phyloP scores from a whole-genome alignment of 169 alveolate species.

The Plasmodium gonderi region DNA sequence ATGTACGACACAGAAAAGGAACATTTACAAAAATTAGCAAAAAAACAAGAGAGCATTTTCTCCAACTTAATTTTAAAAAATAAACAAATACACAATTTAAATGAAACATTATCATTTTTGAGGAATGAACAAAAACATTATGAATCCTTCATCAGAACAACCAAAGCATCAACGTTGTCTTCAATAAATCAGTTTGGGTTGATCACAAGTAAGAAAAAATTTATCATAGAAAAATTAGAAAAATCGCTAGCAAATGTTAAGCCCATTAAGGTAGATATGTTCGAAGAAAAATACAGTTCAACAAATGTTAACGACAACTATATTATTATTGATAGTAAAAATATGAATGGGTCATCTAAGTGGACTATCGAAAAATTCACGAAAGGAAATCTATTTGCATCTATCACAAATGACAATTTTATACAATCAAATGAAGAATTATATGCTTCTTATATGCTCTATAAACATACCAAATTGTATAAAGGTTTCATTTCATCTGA shows the following conservation, averaged over 20 bases:
- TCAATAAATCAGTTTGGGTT: constrained; percentile 51
- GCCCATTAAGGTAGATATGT: constrained; percentile 31
- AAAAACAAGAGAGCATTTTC: constrained; percentile 26
- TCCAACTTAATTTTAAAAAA: constrained; percentile 28
- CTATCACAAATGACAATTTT: constrained; percentile 42
- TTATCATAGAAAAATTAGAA: constrained; percentile 36
- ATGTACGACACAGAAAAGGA: constrained; percentile 15
- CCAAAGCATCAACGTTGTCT: constrained; percentile 1
- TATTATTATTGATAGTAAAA: constrained; percentile 33
- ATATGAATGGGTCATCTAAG: constrained; percentile 36
- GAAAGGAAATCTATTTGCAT: constrained; percentile 45
- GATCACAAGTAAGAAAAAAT: constrained; percentile 33
- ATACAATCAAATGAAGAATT: constrained; percentile 26
- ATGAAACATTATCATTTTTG: constrained; percentile 4
- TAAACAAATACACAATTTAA: constrained; percentile 4
- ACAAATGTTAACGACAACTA: constrained; percentile 64
- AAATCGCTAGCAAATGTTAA: constrained; percentile 21
- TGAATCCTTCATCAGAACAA: constrained; percentile 3
- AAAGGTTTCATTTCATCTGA: constrained; percentile 69
- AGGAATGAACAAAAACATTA: constrained; percentile 13
- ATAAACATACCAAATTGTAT: constrained; percentile 43
- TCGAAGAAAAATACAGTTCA: constrained; percentile 40
- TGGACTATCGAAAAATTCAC: constrained; percentile 65
- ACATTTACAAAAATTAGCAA: constrained; percentile 14
- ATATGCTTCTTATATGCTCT: constrained; percentile 62